Base-by-base conservation (phyloP, 1,139 yeast species). In the Candida sp. region DNA sequence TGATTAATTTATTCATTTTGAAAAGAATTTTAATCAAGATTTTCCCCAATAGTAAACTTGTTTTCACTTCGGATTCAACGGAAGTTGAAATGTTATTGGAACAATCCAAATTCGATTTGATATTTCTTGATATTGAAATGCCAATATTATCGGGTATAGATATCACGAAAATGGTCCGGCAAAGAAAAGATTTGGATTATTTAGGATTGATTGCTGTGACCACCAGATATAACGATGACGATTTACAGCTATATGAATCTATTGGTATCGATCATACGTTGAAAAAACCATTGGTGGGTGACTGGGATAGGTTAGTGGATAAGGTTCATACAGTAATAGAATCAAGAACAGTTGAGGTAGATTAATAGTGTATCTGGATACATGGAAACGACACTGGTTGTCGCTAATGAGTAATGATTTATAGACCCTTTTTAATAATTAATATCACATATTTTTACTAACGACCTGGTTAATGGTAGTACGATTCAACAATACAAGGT, bases 61-160 rank as follows among this genome's bases (percentile, higher is more conserved):
- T 55, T 5, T 60, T 61, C 43, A 50, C 69, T 4, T 61, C 58
- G 38, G 73, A 71, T 49, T 61, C 68, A 29, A 58, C 68, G 2
- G 53, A 57, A 38, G 70, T 71, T n/a, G 49, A 59, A 39, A 45
- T 55, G 9, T 38, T 56, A 29, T 48, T 66, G 4, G 43, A 49
- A 11, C 41, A 50, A 3, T 54, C 56, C 39, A 45, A 45, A 21
- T 71, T 60, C 46, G 75, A 72, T 46, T 51, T 64, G 39, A 63
- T 70, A 9, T 73, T 73, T 47, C 55, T 73, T 40, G 79, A 73
- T 49, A 73, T 73, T 39, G 79, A 73, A 49, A 73, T 73, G 79
- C 79, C 79, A 3, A 57, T 55, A 5, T 56, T 73, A n/a, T 57
- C 67, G 22, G 79, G 79, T 3, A 54, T 68, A n/a, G 73, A 73